Base-by-base conservation (phyloP, 164 flowering plant species). In the Aristolochia fimbriata region DNA sequence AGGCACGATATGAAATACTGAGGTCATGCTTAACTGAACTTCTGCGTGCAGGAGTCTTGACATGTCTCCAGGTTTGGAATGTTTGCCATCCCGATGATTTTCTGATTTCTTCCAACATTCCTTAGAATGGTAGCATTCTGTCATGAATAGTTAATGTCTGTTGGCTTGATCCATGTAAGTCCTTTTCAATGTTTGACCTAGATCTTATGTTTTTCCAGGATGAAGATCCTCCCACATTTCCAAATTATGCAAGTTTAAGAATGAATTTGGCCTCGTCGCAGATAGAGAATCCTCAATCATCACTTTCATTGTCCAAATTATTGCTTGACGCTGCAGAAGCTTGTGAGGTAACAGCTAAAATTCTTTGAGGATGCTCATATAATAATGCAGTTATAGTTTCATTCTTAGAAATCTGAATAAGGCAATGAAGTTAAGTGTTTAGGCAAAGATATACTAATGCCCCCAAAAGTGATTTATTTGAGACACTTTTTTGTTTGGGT, bases 1-100 rank as follows among this genome's bases (percentile, higher is more conserved):
- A 86, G 72, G 97, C 97, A 69, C 89, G 99, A n/a, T 94, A 94
- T 74, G 99, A 88, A 74, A 94, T 94, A 68, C 70, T 94, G 60
- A 77, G 95, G 53, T 84, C 97, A 21, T 90, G 95, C 74, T n/a
- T 94, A 65, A 81, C 76, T 54, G 99, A 94, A 77, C 95, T 94
- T 50, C 49, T 83, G 15, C 81, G 95, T 46, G 65, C 80, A 59
- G 86, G 81, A 69, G 81, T 94, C 30, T 45, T 94, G 59, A 62
- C 77, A 47, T 78, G 65, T 68, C 57, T 68, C 27, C 75, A 76
- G 84, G 91, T 88, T 61, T 9, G 33, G 50, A 27, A 51, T 27
- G 30, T 47, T 47, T 46, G 48, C 8, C 19, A 4, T 4, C 27
- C 31, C 16, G 2, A 27, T 2, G 30, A 27, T 55, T 7, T 55